These are phyloP conservation scores for Diaporthe citrichinensis DNA, from an alignment of 2,329 filamentous ascomycete species.

Conservation along the genomic window DNA sequence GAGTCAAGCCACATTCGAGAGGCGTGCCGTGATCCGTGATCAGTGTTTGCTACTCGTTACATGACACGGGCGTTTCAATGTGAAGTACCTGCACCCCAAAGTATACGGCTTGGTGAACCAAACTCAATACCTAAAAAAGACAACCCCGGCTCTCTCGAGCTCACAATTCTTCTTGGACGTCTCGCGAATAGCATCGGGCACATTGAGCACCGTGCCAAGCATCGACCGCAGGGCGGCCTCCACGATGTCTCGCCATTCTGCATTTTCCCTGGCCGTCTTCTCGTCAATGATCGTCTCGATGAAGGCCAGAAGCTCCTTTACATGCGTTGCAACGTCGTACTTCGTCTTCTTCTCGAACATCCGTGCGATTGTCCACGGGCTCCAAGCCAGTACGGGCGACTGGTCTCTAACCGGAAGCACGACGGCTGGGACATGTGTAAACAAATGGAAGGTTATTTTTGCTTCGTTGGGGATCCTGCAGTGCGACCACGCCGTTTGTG, in stretches of 20 bases:
- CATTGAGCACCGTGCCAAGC: constrained; percentile 38
- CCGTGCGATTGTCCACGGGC: constrained; percentile 43
- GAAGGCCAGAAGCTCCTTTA: constrained; percentile 39
- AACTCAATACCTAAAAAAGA: constrained; percentile 42
- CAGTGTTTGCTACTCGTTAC: constrained; percentile 22
- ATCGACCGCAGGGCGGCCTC: constrained; percentile 38
- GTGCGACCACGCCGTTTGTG: constrained; percentile 43
- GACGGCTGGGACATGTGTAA: constrained; percentile 44
- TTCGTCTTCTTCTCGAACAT: constrained; percentile 40
- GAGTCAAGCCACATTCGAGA: constrained; percentile 24
- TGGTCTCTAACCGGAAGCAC: constrained; percentile 42
- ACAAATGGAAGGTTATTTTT: constrained; percentile 42
- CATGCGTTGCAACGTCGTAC: constrained; percentile 37
- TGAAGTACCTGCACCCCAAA: neutral
- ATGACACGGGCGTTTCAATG: constrained; percentile 2
- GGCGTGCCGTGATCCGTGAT: constrained; percentile 16
- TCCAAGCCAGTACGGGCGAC: constrained; percentile 44
- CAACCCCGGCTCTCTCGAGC: constrained; percentile 41
- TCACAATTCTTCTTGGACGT: constrained; percentile 42
- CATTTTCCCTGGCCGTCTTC: constrained; percentile 26
- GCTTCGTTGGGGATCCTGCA: constrained; percentile 43
- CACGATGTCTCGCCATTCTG: constrained; percentile 39
- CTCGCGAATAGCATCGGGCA: constrained; percentile 41
- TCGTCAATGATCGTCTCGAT: constrained; percentile 41
- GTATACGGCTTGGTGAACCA: neutral